phyloP scores from a whole-genome alignment of 306 rosid species.

The Acmispon strigosus region DNA sequence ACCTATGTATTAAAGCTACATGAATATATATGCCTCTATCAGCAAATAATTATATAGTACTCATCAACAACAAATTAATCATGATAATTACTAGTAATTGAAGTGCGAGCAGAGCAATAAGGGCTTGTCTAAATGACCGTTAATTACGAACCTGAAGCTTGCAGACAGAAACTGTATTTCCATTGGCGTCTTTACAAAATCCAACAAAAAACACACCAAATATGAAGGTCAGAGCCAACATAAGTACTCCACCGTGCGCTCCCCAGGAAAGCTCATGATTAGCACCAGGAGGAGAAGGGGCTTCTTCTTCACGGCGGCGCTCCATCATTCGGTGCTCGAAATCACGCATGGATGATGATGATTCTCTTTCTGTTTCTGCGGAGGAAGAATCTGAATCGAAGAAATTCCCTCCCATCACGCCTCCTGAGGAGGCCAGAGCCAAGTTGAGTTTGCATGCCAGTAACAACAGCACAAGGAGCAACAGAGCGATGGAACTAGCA shows the following conservation, averaged over 20 bases:
- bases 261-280: background rate
- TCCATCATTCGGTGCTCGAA: background rate
- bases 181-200: background rate
- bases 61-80: too few species aligned
- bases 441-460: background rate
- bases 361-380: too few species aligned
- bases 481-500: background rate
- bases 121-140: too few species aligned
- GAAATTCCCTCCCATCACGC: constrained; percentile 30
- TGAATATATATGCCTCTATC: too few species aligned
- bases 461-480: background rate
- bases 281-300: background rate
- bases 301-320: too few species aligned
- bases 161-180: constrained; percentile 15
- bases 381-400: constrained; percentile 30
- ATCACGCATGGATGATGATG: background rate
- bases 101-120: too few species aligned
- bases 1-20: too few species aligned
- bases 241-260: background rate
- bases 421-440: constrained; percentile 25
- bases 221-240: background rate
- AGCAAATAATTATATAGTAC: too few species aligned
- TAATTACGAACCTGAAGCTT: constrained; percentile 28
- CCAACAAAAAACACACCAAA: constrained; percentile 18
- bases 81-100: too few species aligned